Base-by-base conservation (phyloP, 768 basidiomycete species). In the Psilocybe cyanescens region DNA sequence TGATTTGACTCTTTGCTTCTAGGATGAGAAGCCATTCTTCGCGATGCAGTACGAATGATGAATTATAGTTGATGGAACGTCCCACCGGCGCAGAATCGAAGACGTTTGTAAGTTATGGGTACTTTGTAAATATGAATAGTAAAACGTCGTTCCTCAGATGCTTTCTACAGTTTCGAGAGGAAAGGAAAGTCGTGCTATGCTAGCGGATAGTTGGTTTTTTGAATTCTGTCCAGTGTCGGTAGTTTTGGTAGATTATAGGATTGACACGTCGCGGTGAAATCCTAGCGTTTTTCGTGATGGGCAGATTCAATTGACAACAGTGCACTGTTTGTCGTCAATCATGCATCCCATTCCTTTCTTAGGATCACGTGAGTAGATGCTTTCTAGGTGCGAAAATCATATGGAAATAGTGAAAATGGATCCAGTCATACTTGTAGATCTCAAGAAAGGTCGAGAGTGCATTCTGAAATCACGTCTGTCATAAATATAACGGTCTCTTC, bases 1-100 rank as follows among this genome's bases (percentile, higher is more conserved):
- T 72, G 72, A 49, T 64, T 57, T 30, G 67, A 51, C 8, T 51
- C 35, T 58, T 58, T 65, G n/a, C 49, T 45, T 16, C 46, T 55
- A 30, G 54, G 44, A 19, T 58, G 57, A 11, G 57, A 58, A 8
- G 51, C 19, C 61, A 62, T 62, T 47, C 2, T 44, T 6, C 14
- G 16, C 37, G 33, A 47, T n/a, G 30, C 3, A 24, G 52, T 14
- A 5, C 31, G 24, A 14, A 17, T 51, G 30, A 31, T 31, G 28
- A 54, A 46, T 41, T 7, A 51, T 30, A 16, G 30, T 7, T 53
- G n/a, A 31, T 35, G 33, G 51, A 53, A 7, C 51, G 51, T 16
- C 16, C 29, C 14, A 51, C 28, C n/a, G 49, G 49, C 14, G 49
- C 30, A 28, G 29, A 31, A 37, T 41, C 16, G 30, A 17, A 54